A percentile compares a stretch with the other conserved stretches of the same genome.
These are phyloP conservation scores for Suillus subalutaceus DNA, from an alignment of 768 basidiomycete genomes.

Conservation along the genomic window DNA sequence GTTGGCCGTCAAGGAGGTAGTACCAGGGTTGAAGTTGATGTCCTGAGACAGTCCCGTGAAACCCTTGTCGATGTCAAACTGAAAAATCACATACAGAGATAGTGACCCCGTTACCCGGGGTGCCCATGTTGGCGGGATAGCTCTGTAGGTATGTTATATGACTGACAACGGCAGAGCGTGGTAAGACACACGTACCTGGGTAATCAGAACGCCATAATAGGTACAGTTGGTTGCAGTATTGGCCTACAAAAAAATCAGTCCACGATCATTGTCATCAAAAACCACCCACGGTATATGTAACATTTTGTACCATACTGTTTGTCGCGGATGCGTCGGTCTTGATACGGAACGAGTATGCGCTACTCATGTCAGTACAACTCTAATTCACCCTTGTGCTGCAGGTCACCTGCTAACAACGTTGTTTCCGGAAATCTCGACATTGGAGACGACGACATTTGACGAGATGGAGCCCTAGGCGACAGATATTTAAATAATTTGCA, in stretches of 20 bases:
- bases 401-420: conserved; percentile 56
- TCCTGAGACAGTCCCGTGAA: conserved; percentile 34
- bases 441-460: conserved; percentile 48
- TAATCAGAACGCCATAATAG: conserved; percentile 60
- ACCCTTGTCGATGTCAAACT: neutral
- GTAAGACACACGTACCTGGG: conserved; percentile 42
- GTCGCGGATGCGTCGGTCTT: conserved; percentile 53
- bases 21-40: conserved; percentile 48
- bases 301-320: conserved; percentile 48
- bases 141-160: conserved; percentile 38
- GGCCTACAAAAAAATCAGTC: conserved; percentile 33
- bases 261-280: neutral
- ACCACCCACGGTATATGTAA: conserved; percentile 49
- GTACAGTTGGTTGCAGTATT: conserved; percentile 55
- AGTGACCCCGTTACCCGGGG: conserved; percentile 57
- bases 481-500: neutral
- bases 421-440: conserved; percentile 53
- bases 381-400: neutral
- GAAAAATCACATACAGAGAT: conserved; percentile 48
- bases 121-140: conserved; percentile 55
- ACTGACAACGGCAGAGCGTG: neutral
- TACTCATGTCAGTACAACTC: conserved; percentile 21
- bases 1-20: conserved; percentile 46
- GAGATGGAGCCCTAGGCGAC: conserved; percentile 53
- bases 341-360: conserved; percentile 61